Percentiles rank a stretch among this genome's conserved stretches.
These are phyloP conservation scores for Prosopis cineraria DNA, from an alignment of 306 rosid species.

Conservation along the genomic window DNA sequence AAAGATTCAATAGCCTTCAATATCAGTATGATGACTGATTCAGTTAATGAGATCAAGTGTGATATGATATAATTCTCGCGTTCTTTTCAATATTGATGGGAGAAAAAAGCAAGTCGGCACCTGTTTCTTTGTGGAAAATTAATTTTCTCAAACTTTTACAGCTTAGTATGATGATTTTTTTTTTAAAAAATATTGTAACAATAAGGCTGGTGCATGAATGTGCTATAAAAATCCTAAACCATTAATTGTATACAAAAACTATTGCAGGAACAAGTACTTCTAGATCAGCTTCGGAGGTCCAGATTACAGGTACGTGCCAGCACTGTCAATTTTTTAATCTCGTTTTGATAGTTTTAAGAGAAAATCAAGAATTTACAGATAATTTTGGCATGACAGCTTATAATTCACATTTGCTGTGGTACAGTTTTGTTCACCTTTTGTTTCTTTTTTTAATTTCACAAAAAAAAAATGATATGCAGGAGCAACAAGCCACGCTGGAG, in stretches of 20 bases:
- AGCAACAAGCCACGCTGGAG: conserved; percentile 57
- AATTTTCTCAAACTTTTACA: no score
- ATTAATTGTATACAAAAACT: conserved; percentile 1
- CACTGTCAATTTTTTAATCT: background rate
- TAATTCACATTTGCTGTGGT: no score
- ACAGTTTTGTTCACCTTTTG: background rate
- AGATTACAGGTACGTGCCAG: conserved; percentile 53
- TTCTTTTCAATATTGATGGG: background rate
- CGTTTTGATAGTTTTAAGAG: background rate
- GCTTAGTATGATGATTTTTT: no score
- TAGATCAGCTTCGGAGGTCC: conserved; percentile 62
- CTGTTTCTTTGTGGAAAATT: background rate
- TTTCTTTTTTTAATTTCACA: no score
- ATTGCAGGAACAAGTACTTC: conserved; percentile 61
- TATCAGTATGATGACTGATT: background rate
- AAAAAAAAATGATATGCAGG: conserved; percentile 42
- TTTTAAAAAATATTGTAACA: no score
- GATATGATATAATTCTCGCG: background rate
- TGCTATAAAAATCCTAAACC: background rate
- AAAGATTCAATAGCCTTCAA: background rate
- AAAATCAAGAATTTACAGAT: background rate
- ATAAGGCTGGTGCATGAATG: background rate
- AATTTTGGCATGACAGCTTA: no score
- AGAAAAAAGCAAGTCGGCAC: background rate
- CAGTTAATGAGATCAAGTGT: background rate